These are phyloP conservation scores for Danielia reshetovae DNA, from an alignment of 805 yeast genomes.

Conservation along the genomic window DNA sequence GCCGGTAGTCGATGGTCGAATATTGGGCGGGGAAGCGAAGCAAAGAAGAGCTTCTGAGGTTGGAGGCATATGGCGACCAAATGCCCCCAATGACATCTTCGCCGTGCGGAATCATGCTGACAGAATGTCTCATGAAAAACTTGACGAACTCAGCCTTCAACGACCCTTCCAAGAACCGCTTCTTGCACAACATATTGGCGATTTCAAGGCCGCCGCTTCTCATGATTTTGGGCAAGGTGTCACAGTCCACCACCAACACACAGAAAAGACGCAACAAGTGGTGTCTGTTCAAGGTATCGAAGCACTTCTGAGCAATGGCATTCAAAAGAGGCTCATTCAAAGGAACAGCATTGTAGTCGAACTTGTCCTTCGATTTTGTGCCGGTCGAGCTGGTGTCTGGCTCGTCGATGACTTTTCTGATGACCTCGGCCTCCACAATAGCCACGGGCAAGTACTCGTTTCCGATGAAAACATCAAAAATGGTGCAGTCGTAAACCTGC, in stretches of 20 bases:
- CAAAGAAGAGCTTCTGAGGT: constrained; percentile 57
- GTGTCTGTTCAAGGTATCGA: constrained; percentile 36
- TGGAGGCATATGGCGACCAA: constrained; percentile 76
- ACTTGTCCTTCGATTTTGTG: constrained; percentile 12
- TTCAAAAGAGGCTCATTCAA: constrained; percentile 41
- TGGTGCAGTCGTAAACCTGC: constrained; percentile 83
- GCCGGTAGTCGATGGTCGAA: constrained; percentile 78
- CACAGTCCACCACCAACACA: constrained; percentile 73
- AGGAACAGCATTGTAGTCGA: constrained; percentile 35
- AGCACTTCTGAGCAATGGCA: constrained; percentile 41
- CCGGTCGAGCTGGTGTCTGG: constrained; percentile 16
- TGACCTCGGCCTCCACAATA: constrained; percentile 67
- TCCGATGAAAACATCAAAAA: constrained; percentile 78
- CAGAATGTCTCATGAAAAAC: constrained; percentile 62
- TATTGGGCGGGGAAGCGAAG: constrained; percentile 67
- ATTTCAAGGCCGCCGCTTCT: constrained; percentile 87
- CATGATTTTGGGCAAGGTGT: constrained; percentile 77
- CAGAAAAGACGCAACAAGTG: constrained; percentile 82
- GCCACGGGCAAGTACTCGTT: constrained; percentile 82
- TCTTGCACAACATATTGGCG: constrained; percentile 83
- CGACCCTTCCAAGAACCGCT: constrained; percentile 73
- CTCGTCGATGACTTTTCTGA: constrained; percentile 34
- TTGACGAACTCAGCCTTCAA: constrained; percentile 77
- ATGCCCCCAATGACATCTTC: constrained; percentile 77
- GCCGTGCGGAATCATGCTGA: constrained; percentile 67